phyloP scores from a whole-genome alignment of 1,284 basidiomycete genomes.

The Boletus holoroseus region DNA sequence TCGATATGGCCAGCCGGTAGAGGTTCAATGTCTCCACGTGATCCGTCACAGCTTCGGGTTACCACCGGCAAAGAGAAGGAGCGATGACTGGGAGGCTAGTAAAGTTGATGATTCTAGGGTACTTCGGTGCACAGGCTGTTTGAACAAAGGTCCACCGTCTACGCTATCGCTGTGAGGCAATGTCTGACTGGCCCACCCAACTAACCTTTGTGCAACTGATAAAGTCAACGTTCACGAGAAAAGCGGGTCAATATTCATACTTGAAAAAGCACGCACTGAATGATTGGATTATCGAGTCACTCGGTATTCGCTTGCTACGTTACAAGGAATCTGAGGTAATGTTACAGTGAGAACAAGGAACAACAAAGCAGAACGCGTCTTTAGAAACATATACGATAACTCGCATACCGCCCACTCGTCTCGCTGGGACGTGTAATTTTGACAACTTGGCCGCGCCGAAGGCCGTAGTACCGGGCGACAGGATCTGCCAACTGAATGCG shows the following conservation, averaged over 20 bases:
- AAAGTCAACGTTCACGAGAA: neutral
- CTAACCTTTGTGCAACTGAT: neutral
- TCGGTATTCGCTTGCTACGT: slow-evolving; percentile 10
- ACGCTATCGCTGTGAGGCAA: neutral
- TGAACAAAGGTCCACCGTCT: neutral
- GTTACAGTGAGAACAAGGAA: slow-evolving; percentile 2
- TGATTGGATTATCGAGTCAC: neutral
- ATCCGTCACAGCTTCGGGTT: neutral
- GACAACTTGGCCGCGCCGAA: slow-evolving; percentile 93
- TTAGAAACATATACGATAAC: slow-evolving; percentile 84
- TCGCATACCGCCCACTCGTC: slow-evolving; percentile 92
- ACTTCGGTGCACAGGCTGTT: neutral
- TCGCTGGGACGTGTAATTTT: slow-evolving; percentile 97
- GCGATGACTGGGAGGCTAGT: neutral
- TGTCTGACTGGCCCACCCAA: neutral
- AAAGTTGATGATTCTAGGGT: too few species aligned
- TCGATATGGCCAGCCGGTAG: neutral
- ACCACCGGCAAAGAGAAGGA: neutral
- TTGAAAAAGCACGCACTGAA: neutral
- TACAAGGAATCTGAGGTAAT: slow-evolving; percentile 13
- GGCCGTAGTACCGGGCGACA: slow-evolving; percentile 95
- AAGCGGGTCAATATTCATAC: neutral
- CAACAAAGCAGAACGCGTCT: slow-evolving; percentile 7
- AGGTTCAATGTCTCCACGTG: neutral
- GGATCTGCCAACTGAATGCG: slow-evolving; percentile 95